These are phyloP conservation scores for Xylaria hypoxylon DNA, from an alignment of 2,329 filamentous ascomycete species.

Conservation along the genomic window DNA sequence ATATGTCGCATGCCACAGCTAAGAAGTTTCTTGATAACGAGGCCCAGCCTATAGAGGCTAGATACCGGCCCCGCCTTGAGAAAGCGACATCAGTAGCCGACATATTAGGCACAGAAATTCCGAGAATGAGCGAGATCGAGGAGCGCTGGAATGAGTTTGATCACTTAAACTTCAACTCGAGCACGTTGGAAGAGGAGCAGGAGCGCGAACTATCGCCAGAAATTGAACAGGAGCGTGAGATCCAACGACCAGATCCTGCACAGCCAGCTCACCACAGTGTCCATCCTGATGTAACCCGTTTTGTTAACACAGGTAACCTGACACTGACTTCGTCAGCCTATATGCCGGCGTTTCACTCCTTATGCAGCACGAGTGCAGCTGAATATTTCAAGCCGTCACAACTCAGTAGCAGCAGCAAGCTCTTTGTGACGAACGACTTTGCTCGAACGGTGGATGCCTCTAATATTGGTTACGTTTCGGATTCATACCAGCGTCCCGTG, in stretches of 20 bases:
- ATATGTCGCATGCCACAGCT: conserved; percentile 2
- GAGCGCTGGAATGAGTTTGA: conserved; percentile 29
- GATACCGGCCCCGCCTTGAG: conserved; percentile 25
- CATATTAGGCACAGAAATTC: neutral
- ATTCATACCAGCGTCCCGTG: conserved; percentile 29
- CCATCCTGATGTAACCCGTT: conserved; percentile 20
- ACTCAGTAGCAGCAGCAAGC: conserved; percentile 1
- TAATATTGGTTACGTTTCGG: neutral
- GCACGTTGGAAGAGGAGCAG: conserved; percentile 35
- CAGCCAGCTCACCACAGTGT: conserved; percentile 19
- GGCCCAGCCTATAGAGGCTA: conserved; percentile 18
- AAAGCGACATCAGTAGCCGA: neutral
- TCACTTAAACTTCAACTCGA: conserved; percentile 22
- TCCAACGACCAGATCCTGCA: conserved; percentile 24
- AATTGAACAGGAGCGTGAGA: conserved; percentile 32
- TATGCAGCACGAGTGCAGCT: conserved; percentile 20
- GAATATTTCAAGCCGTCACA: neutral
- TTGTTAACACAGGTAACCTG: conserved; percentile 22
- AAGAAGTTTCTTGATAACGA: conserved; percentile 31
- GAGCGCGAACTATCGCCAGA: conserved; percentile 39
- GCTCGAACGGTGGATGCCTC: conserved; percentile 16
- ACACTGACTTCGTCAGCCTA: conserved; percentile 19
- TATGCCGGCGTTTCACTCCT: conserved; percentile 28
- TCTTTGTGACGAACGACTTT: conserved; percentile 35
- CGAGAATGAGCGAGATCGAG: conserved; percentile 9